A percentile compares a stretch with the other conserved stretches of the same genome.
These are phyloP conservation scores for Calonectria multiphialidica DNA, from an alignment of 2,329 filamentous ascomycete species.

Conservation along the genomic window DNA sequence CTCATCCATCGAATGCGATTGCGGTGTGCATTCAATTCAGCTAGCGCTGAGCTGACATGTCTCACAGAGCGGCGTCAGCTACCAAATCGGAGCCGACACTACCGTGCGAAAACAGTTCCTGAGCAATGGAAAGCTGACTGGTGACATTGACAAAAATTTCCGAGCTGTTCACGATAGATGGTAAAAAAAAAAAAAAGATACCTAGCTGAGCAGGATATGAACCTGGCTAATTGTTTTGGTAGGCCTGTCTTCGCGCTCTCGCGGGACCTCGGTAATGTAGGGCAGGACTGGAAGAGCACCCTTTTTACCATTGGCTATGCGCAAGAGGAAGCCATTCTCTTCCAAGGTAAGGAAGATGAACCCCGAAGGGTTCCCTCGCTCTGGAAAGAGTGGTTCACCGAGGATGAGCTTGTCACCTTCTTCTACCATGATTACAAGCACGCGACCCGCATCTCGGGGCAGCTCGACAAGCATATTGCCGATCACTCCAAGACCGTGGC, in stretches of 20 bases:
- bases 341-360: slow-evolving; percentile 75
- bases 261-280: slow-evolving; percentile 67
- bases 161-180: slow-evolving; percentile 58
- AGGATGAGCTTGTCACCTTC: slow-evolving; percentile 74
- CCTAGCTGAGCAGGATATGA: no score
- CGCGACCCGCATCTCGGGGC: slow-evolving; percentile 67
- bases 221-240: neutral
- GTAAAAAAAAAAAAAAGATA: slow-evolving; percentile 21
- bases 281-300: slow-evolving; percentile 53
- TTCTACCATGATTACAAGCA: slow-evolving; percentile 81
- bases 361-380: slow-evolving; percentile 73
- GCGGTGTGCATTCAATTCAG: neutral
- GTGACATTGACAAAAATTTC: slow-evolving; percentile 74
- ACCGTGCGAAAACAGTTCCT: slow-evolving; percentile 77
- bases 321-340: slow-evolving; percentile 83
- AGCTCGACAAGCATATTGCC: slow-evolving; percentile 79
- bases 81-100: slow-evolving; percentile 76
- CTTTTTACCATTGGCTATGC: slow-evolving; percentile 83
- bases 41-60: neutral
- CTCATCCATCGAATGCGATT: no score
- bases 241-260: slow-evolving; percentile 83
- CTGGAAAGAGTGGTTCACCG: slow-evolving; percentile 78
- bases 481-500: slow-evolving; percentile 74
- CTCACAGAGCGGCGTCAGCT: slow-evolving; percentile 62
- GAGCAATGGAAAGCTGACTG: slow-evolving; percentile 70